Evolutionary conservation across 352 stramenopile genomes (phyloP).

Genomic region (Elongisporangium senticosum): DNA sequence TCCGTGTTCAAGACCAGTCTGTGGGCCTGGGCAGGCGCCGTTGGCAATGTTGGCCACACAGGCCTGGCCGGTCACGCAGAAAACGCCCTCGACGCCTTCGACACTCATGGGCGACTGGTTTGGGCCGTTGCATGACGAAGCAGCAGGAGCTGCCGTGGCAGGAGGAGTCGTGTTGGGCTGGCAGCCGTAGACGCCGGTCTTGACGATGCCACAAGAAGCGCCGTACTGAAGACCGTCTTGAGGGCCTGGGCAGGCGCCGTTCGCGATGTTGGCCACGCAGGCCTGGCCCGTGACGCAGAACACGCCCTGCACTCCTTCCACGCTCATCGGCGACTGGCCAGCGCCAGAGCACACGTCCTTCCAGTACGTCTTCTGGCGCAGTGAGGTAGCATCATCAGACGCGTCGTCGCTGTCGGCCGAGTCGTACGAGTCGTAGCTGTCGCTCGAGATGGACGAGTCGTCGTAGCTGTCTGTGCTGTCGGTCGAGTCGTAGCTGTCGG

Average conservation of each 20-base stretch:
- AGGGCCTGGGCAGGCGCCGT: constrained; percentile 8
- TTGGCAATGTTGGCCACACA: constrained; percentile 9
- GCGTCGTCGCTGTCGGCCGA: neutral
- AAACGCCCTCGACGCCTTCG: constrained; percentile 9
- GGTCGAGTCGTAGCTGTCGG: neutral
- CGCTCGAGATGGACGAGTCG: neutral
- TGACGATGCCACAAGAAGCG: constrained; percentile 28
- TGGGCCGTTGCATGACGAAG: neutral
- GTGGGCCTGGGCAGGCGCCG: constrained; percentile 8
- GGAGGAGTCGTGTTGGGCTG: constrained; percentile 12
- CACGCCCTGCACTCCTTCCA: constrained; percentile 9
- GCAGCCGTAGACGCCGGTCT: constrained; percentile 29
- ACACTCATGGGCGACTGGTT: constrained; percentile 12
- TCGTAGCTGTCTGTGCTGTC: neutral
- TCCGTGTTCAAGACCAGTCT: constrained; percentile 6
- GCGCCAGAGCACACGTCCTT: constrained; percentile 1
- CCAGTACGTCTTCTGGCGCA: neutral
- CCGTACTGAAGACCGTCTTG: constrained; percentile 13
- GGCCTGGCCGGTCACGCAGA: constrained; percentile 8
- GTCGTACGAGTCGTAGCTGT: neutral
- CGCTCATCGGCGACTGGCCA: constrained; percentile 10
- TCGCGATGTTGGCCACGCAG: constrained; percentile 9
- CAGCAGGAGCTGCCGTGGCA: neutral
- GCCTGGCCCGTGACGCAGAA: constrained; percentile 11
- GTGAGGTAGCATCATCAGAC: neutral